A percentile compares a stretch with the other conserved stretches of the same genome.
phyloP scores from a whole-genome alignment of 106 monocot genomes.

The Dactylorhiza incarnata region DNA sequence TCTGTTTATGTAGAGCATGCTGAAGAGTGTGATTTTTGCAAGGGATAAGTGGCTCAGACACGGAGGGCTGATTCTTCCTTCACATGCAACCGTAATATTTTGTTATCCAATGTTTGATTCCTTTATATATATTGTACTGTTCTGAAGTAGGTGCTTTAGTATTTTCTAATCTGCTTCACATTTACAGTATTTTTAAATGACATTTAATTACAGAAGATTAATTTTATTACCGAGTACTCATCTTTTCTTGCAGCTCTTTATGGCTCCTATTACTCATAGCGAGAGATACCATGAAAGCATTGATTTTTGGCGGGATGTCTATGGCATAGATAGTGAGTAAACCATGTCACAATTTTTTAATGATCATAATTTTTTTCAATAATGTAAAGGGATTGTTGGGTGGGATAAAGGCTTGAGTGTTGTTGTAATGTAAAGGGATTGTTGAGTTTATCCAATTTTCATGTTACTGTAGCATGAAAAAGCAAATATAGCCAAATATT shows the following conservation, averaged over 20 bases:
- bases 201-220: neutral
- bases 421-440: neutral
- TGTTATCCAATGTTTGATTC: neutral
- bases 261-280: conserved; percentile 90
- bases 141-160: neutral
- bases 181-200: neutral
- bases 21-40: conserved; percentile 82
- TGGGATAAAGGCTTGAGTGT: no score
- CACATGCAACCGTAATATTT: conserved; percentile 79
- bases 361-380: neutral
- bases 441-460: neutral
- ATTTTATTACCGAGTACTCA: neutral
- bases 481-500: neutral
- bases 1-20: conserved; percentile 61
- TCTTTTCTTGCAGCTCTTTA: conserved; percentile 64
- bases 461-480: neutral
- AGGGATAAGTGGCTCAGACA: conserved; percentile 96
- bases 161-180: neutral
- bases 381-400: neutral
- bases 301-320: conserved; percentile 95
- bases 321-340: conserved; percentile 93
- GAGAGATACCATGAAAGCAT: conserved; percentile 80
- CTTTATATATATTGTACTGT: neutral
- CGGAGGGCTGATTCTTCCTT: conserved; percentile 94
- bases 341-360: neutral